Evolutionary conservation across 2,329 filamentous ascomycete genomes (phyloP).

Genomic region (Macroventuria anomochaeta): DNA sequence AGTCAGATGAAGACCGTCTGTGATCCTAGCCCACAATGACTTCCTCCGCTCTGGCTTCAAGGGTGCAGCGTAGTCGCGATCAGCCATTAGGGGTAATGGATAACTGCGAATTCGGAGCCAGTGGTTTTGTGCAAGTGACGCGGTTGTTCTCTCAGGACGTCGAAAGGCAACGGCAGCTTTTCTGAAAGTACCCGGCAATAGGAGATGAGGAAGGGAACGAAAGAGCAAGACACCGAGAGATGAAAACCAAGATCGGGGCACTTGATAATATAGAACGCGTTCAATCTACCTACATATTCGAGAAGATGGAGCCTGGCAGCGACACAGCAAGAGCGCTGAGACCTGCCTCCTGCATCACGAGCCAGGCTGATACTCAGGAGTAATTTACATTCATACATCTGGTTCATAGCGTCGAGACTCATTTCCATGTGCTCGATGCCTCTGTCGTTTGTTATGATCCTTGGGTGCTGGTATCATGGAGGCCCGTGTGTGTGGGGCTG

Average conservation of each 20-base stretch:
- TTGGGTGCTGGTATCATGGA: background rate
- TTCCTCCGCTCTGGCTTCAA: background rate
- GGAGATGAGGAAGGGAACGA: background rate
- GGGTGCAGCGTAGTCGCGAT: slow-evolving; percentile 7
- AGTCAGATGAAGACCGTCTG: background rate
- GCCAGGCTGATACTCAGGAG: background rate
- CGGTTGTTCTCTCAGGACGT: too few relatives aligned
- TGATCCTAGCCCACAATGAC: background rate
- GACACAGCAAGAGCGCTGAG: background rate
- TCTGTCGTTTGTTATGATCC: background rate
- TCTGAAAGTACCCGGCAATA: too few relatives aligned
- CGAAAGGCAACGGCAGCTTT: too few relatives aligned
- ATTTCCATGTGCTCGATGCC: background rate
- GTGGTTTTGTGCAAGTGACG: too few relatives aligned
- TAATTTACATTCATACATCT: slow-evolving; percentile 14
- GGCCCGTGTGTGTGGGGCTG: background rate
- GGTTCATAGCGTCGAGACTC: background rate
- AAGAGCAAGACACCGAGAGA: background rate
- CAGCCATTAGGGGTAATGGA: background rate
- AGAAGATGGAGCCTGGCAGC: background rate
- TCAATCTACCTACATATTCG: background rate
- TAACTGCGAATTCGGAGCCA: too few relatives aligned
- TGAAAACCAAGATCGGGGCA: too few relatives aligned
- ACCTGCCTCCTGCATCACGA: background rate
- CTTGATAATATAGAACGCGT: too few relatives aligned